phyloP scores from a whole-genome alignment of 306 rosid species.

The Trichosanthes cucumerina region DNA sequence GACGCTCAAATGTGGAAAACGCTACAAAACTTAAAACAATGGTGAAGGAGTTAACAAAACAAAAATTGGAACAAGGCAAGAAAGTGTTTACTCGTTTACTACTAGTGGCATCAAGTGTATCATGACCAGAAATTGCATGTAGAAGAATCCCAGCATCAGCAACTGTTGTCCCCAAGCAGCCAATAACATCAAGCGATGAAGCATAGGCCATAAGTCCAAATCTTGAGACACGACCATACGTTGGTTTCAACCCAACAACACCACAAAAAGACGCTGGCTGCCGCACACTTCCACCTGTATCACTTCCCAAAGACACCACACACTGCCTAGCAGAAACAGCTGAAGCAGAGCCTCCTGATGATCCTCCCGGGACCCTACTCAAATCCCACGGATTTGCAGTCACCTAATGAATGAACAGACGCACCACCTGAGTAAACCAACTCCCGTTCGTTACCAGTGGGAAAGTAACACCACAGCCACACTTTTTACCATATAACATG shows the following conservation, averaged over 20 bases:
- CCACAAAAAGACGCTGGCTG: conserved; percentile 99
- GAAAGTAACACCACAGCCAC: conserved; percentile 3
- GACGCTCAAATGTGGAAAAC: background rate
- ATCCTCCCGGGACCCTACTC: conserved; percentile 94
- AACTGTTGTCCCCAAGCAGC: conserved; percentile 88
- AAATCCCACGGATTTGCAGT: conserved; percentile 95
- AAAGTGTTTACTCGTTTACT: conserved; percentile 53
- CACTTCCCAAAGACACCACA: conserved; percentile 88
- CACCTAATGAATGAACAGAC: conserved; percentile 86
- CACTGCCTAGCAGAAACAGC: conserved; percentile 98
- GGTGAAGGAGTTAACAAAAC: background rate
- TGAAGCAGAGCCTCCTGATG: conserved; percentile 95
- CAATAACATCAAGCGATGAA: conserved; percentile 92
- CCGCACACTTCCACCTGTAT: conserved; percentile 98
- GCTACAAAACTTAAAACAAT: background rate
- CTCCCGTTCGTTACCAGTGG: conserved; percentile 50
- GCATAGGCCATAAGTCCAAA: conserved; percentile 97
- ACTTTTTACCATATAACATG: background rate
- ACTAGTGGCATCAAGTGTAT: conserved; percentile 82
- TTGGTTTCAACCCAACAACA: conserved; percentile 95
- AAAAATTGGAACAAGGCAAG: background rate
- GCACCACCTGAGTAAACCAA: conserved; percentile 87
- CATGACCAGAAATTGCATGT: conserved; percentile 78
- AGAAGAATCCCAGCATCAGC: conserved; percentile 91
- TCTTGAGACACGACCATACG: conserved; percentile 91